These are phyloP conservation scores for Geosmithia putterillii DNA, from an alignment of 2,329 filamentous ascomycete genomes.

Conservation along the genomic window DNA sequence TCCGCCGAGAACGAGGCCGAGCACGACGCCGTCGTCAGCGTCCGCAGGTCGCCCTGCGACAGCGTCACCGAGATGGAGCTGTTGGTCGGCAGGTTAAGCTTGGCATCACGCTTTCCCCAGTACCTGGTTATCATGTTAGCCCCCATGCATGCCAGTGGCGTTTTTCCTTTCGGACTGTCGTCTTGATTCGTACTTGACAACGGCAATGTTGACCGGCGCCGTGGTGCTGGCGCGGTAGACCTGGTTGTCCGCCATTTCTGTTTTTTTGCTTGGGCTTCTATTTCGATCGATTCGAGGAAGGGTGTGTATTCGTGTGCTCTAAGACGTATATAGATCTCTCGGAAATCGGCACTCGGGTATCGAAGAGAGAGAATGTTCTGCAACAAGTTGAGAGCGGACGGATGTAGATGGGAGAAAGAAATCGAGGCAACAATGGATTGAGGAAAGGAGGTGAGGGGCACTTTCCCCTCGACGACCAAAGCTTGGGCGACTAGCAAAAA, in stretches of 20 bases:
- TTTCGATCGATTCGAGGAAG: neutral
- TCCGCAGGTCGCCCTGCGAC: slow-evolving; percentile 85
- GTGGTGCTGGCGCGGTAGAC: slow-evolving; percentile 92
- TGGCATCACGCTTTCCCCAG: slow-evolving; percentile 94
- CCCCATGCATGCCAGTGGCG: neutral
- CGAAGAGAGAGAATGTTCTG: no score
- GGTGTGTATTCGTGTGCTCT: no score
- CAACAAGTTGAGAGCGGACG: neutral
- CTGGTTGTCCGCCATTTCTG: slow-evolving; percentile 33
- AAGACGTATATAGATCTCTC: neutral
- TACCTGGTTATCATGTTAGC: slow-evolving; percentile 29
- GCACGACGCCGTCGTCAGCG: slow-evolving; percentile 90
- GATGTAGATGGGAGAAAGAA: neutral
- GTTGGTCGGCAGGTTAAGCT: slow-evolving; percentile 94
- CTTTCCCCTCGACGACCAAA: neutral
- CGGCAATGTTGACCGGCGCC: slow-evolving; percentile 94
- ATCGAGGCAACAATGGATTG: neutral
- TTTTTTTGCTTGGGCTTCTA: neutral
- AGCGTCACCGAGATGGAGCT: slow-evolving; percentile 95
- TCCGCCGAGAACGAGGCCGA: slow-evolving; percentile 59
- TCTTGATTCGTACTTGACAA: slow-evolving; percentile 61
- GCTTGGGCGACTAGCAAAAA: neutral
- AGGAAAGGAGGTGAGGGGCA: neutral
- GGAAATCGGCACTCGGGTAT: no score
- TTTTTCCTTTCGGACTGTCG: neutral